Conservation (phyloP, 495 filamentous ascomycete genomes). For the Pseudoneurospora amorphoporcata region DNA sequence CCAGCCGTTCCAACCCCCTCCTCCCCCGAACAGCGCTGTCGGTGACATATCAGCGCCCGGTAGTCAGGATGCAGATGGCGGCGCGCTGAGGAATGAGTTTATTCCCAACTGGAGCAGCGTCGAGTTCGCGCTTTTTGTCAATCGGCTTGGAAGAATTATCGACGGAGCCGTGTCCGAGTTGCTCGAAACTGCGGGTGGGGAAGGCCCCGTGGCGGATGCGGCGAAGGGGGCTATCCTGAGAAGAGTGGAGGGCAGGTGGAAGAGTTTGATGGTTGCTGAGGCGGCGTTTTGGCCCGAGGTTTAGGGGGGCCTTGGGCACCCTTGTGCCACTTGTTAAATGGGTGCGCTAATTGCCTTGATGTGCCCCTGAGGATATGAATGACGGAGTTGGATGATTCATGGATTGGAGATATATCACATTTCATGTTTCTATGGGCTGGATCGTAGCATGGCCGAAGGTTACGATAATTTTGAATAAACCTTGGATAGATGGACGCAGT, state of each 20-base stretch:
- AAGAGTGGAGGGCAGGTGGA: slow-evolving; percentile 23
- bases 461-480: background rate
- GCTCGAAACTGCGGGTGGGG: slow-evolving; percentile 8
- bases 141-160: slow-evolving; percentile 18
- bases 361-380: background rate
- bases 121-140: slow-evolving; percentile 50
- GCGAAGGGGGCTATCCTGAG: slow-evolving; percentile 15
- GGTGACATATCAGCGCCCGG: background rate
- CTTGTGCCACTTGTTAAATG: background rate
- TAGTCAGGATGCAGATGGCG: slow-evolving; percentile 44
- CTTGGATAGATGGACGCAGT: background rate
- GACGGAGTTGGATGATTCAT: background rate
- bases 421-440: background rate
- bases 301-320: background rate
- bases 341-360: background rate
- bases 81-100: slow-evolving; percentile 49
- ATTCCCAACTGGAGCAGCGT: slow-evolving; percentile 56
- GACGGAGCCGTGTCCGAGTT: slow-evolving; percentile 17
- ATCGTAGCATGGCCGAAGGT: background rate
- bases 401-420: background rate
- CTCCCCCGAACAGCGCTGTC: background rate
- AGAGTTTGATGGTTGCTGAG: slow-evolving; percentile 24
- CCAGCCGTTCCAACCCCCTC: background rate
- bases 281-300: slow-evolving; percentile 26
- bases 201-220: slow-evolving; percentile 2